phyloP scores from a whole-genome alignment of 1,139 yeast genomes.

The Meyerozyma athensensis region DNA sequence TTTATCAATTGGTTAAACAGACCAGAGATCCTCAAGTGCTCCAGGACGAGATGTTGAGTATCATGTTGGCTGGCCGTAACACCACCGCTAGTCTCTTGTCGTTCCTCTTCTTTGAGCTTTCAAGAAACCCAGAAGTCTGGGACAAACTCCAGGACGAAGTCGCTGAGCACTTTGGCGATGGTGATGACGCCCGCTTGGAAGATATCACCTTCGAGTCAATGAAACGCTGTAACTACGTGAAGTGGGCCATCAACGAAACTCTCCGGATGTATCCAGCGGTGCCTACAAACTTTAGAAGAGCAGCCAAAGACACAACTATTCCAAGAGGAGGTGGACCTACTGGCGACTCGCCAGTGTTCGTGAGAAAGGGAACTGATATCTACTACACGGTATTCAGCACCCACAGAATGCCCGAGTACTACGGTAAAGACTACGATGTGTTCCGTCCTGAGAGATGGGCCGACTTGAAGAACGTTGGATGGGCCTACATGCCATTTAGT shows the following conservation, averaged over 20 bases:
- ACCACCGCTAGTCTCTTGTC: constrained; percentile 15
- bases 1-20: constrained; percentile 15
- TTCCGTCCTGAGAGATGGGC: constrained; percentile 15
- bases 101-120: constrained; percentile 13
- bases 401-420: constrained; percentile 10
- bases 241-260: constrained; percentile 13
- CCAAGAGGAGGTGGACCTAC: constrained; percentile 14
- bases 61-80: constrained; percentile 15
- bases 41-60: constrained; percentile 14
- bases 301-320: constrained; percentile 12
- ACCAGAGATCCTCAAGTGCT: constrained; percentile 12
- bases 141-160: constrained; percentile 10
- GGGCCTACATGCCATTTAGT: constrained; percentile 43
- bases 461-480: constrained; percentile 20
- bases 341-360: constrained; percentile 11
- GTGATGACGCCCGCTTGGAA: constrained; percentile 9
- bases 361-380: constrained; percentile 12
- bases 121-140: constrained; percentile 10
- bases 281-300: constrained; percentile 12
- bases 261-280: constrained; percentile 14
- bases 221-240: constrained; percentile 14
- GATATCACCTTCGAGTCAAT: constrained; percentile 12
- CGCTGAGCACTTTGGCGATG: constrained; percentile 10
- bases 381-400: constrained; percentile 11
- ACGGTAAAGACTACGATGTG: constrained; percentile 12